Percentiles rank a stretch among this genome's conserved stretches.
Conservation (phyloP, 306 rosid species). For the Cicer judaicum region DNA sequence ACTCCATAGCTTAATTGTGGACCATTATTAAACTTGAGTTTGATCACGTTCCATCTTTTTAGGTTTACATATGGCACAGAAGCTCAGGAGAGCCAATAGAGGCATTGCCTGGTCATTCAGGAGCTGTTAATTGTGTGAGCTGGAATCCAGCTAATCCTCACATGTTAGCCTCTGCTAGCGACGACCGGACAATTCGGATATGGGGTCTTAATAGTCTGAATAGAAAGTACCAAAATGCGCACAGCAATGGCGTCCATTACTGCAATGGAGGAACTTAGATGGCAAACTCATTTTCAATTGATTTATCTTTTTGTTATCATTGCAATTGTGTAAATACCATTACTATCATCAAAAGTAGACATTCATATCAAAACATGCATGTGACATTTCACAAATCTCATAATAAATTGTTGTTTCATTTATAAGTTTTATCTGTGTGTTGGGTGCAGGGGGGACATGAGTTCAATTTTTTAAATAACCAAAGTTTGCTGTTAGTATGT, state of each 20-base stretch:
- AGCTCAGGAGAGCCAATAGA: conserved; percentile 74
- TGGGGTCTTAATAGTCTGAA: conserved; percentile 83
- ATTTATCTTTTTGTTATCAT: conserved; percentile 55
- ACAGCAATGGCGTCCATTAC: conserved; percentile 77
- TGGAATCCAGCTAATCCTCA: conserved; percentile 97
- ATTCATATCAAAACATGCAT: conserved; percentile 72
- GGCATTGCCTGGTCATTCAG: conserved; percentile 88
- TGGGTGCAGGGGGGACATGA: neutral
- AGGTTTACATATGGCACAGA: conserved; percentile 96
- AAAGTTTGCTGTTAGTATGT: neutral
- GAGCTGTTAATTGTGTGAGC: conserved; percentile 92
- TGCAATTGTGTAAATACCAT: conserved; percentile 82
- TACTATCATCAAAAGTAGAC: conserved; percentile 61
- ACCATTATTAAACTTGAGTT: conserved; percentile 17
- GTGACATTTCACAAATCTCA: conserved; percentile 61
- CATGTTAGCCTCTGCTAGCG: conserved; percentile 98
- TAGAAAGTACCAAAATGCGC: conserved; percentile 60
- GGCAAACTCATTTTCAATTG: conserved; percentile 47
- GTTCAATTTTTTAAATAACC: neutral
- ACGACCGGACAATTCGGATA: conserved; percentile 90
- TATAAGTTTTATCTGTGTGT: neutral
- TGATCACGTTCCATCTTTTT: conserved; percentile 37
- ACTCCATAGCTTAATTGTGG: conserved; percentile 3
- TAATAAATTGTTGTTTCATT: conserved; percentile 58
- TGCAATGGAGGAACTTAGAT: conserved; percentile 85